Percentiles rank a stretch among this genome's conserved stretches.
Evolutionary conservation across 148 eudicot genomes (phyloP).

Genomic region (Nyssa sinensis): DNA sequence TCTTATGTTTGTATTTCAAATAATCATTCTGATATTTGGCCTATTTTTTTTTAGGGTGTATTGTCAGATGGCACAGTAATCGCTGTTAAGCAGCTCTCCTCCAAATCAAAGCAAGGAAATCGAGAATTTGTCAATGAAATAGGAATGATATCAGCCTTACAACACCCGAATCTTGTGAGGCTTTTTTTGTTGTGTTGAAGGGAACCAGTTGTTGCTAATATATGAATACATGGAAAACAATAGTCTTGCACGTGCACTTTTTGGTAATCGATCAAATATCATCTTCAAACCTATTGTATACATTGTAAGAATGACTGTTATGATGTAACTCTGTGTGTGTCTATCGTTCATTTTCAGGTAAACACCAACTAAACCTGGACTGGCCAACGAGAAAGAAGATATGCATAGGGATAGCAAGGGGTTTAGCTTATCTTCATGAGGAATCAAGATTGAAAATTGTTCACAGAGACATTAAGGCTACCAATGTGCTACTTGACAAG

Average conservation of each 20-base stretch:
- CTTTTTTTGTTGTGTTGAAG: constrained; percentile 81
- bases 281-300: background rate
- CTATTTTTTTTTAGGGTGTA: constrained; percentile 45
- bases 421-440: constrained; percentile 65
- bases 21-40: background rate
- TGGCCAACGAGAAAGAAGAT: constrained; percentile 60
- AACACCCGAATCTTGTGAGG: constrained; percentile 86
- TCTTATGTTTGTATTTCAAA: background rate
- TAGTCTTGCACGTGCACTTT: constrained; percentile 73
- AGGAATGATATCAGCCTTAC: constrained; percentile 84
- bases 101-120: no score
- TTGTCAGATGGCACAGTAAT: constrained; percentile 69
- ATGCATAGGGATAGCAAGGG: constrained; percentile 58
- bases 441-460: constrained; percentile 64
- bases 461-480: constrained; percentile 84
- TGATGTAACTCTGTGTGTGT: background rate
- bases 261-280: constrained; percentile 37
- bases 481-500: constrained; percentile 82
- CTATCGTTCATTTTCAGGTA: constrained; percentile 24
- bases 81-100: constrained; percentile 88
- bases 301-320: background rate
- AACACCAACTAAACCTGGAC: constrained; percentile 40
- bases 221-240: constrained; percentile 88
- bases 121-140: no score
- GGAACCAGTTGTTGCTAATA: constrained; percentile 60